Conservation (phyloP, 2,329 filamentous ascomycete species). For the Aspergillus sp. region DNA sequence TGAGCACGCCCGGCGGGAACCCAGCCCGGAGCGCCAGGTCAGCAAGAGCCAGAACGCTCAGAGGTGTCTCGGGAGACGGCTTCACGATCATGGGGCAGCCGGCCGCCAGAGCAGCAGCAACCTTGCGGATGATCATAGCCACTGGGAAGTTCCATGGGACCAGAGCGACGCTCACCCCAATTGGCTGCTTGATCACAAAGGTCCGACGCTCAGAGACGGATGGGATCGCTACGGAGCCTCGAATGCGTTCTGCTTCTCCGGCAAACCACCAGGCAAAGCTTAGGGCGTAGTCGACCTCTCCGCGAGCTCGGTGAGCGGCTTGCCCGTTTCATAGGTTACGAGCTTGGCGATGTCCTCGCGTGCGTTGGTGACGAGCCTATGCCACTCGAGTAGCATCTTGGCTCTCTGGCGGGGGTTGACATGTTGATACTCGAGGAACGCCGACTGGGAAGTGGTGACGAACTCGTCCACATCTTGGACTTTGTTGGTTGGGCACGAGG, state of each 20-base stretch:
- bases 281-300: slow-evolving; percentile 44
- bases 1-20: slow-evolving; percentile 49
- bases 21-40: slow-evolving; percentile 43
- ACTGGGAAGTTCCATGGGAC: slow-evolving; percentile 63
- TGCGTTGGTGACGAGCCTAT: slow-evolving; percentile 52
- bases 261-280: slow-evolving; percentile 46
- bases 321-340: slow-evolving; percentile 50
- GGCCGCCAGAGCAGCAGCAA: slow-evolving; percentile 54
- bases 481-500: slow-evolving; percentile 5
- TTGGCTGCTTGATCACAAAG: slow-evolving; percentile 62
- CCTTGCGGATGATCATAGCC: slow-evolving; percentile 56
- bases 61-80: slow-evolving; percentile 55
- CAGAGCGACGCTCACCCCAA: slow-evolving; percentile 56
- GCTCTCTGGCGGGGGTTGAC: slow-evolving; percentile 50
- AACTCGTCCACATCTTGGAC: slow-evolving; percentile 5
- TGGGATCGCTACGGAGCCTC: slow-evolving; percentile 49
- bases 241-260: slow-evolving; percentile 48
- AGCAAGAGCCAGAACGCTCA: slow-evolving; percentile 43
- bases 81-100: slow-evolving; percentile 63
- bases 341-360: slow-evolving; percentile 52
- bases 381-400: slow-evolving; percentile 53
- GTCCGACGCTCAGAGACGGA: slow-evolving; percentile 52
- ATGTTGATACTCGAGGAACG: slow-evolving; percentile 49
- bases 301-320: slow-evolving; percentile 43
- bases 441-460: slow-evolving; percentile 34